Evolutionary conservation across 2,329 filamentous ascomycete genomes (phyloP), one percentile per base, ranked within the genome.

Genomic region (Emmonsiellopsis sp.): DNA sequence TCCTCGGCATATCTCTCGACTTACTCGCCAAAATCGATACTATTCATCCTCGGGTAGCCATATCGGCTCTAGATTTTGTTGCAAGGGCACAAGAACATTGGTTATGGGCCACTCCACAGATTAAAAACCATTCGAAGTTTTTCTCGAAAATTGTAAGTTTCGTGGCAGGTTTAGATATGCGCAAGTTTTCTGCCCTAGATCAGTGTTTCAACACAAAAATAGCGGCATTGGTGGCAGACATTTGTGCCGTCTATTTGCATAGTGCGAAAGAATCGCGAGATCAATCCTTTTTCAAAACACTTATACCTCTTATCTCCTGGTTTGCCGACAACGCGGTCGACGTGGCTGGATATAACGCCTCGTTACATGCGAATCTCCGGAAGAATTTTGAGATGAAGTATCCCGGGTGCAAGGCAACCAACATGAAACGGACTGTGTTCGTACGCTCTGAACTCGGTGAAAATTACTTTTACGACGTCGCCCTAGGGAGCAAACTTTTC

Each of bases 51-150:
- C 74, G 76, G 35, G 81, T 89, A 57, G 82, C 85, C 3, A 74
- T 90, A 20, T 83, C 87, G 0, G 83, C 96, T 61, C 77, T 98
- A 13, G 85, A 92, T 62, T 97, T 97, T 67, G 82, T 96, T 38
- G 84, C 88, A 2, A 83, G 87, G 2, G 88, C 92, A 4, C 91
- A 96, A 65, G 93, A 95, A 67, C 88, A 90, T 65, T 97, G 92
- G 92, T 87, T 91, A 1, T 95, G 92, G 89, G 91, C 89, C 1
- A 90, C 94, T 54, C 85, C 88, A 54, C 84, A 86, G 40, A 74
- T 95, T 37, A 82, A 86, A 57, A 84, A 84, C 55, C 87, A 95
- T 62, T 78, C 80, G 0, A 75, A 77, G 0, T 92, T 95, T 63
- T 79, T 96, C 54, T 76, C 82, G 42, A 81, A 82, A 53, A 78